Base-by-base conservation (phyloP, 139 green algal species). In the Micractinium conductrix region DNA sequence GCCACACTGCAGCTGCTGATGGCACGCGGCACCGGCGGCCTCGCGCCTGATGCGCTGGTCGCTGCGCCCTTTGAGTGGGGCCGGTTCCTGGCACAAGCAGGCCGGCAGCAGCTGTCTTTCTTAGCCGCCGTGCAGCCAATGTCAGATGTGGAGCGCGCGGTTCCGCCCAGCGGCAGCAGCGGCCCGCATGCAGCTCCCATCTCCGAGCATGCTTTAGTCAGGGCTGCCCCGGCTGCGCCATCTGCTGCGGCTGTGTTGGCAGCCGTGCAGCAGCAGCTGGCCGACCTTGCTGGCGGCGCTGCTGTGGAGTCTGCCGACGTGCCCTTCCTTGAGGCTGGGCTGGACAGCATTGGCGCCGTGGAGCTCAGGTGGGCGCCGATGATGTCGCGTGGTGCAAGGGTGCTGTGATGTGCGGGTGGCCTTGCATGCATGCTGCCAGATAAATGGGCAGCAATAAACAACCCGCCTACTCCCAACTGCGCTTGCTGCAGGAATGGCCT, bases 311-410 rank as follows among this genome's bases (percentile, higher is more conserved):
- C 45, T 1, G 63, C 62, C 2, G n/a, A 33, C 2, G 62, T 33
- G 2, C 75, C 86, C 40, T 87, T 93, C 42, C 90, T 92, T 78
- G 87, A 86, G 38, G 68, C 67, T 0, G 90, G 89, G 0, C 73
- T 93, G 45, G 90, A 98, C 89, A 95, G 91, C 8, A 84, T 97
- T 53, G 92, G 91, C 1, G 88, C 91, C 0, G 93, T 97, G 55
- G 94, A 98, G 92, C 89, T 98, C 80, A 87, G 92, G n/a, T 82
- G 76, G 35, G 74, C 30, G n/a, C 4, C 38, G 43, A 10, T 16
- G 71, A 1, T 40, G 24, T 48, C 26, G 19, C 26, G 62, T 28
- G n/a, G 8, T 35, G 62, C 62, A 69, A 7, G 16, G 21, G 14
- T 30, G 58, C 58, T 68, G n/a, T 68, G 58, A 10, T 58, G 48